phyloP scores from a whole-genome alignment of 257 asterid genomes.

The Plantago ovata region DNA sequence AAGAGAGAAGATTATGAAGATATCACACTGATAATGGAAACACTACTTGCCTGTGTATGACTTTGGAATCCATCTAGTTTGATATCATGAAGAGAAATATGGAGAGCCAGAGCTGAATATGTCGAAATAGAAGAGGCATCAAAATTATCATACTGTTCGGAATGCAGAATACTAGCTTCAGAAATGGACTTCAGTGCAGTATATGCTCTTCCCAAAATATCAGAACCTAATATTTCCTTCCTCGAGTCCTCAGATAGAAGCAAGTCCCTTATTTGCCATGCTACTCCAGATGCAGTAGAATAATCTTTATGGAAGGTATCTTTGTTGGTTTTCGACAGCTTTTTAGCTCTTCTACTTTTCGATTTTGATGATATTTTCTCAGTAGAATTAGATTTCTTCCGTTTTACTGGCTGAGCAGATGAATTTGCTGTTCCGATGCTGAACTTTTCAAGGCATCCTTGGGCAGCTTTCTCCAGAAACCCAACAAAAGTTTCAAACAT shows the following conservation, averaged over 20 bases:
- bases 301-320: slow-evolving; percentile 48
- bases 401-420: slow-evolving; percentile 27
- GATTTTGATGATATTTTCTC: slow-evolving; percentile 42
- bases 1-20: too few species aligned
- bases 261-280: slow-evolving; percentile 92
- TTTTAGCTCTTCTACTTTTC: slow-evolving; percentile 31
- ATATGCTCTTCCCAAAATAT: slow-evolving; percentile 41
- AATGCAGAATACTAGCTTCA: slow-evolving; percentile 71
- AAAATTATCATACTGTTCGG: slow-evolving; percentile 45
- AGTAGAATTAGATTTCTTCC: slow-evolving; percentile 38
- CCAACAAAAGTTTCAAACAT: slow-evolving; percentile 66
- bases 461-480: slow-evolving; percentile 62
- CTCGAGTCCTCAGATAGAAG: slow-evolving; percentile 62
- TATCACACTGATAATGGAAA: background rate
- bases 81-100: slow-evolving; percentile 55
- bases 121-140: slow-evolving; percentile 51
- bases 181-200: slow-evolving; percentile 63
- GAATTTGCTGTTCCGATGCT: slow-evolving; percentile 34
- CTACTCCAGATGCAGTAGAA: slow-evolving; percentile 65
- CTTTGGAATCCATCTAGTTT: slow-evolving; percentile 28
- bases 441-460: slow-evolving; percentile 42
- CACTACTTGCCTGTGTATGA: slow-evolving; percentile 56
- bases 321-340: slow-evolving; percentile 24
- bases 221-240: slow-evolving; percentile 46
- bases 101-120: slow-evolving; percentile 65